Conservation (phyloP, 2,329 filamentous ascomycete species). For the Remersonia thermophila region DNA sequence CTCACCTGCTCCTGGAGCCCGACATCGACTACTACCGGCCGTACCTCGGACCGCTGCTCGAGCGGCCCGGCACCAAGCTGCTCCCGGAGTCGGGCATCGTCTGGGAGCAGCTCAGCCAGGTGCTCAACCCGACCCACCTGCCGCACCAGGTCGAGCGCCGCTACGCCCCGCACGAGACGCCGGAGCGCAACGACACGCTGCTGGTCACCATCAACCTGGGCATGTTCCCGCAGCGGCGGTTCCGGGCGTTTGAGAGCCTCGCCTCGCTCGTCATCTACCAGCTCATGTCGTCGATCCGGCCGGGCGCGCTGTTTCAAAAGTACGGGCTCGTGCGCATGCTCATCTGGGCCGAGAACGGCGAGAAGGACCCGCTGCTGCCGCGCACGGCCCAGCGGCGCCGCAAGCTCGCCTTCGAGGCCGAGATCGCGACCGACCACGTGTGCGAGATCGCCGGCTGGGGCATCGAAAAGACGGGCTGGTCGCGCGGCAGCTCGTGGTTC, state of each 20-base stretch:
- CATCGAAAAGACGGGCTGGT: neutral
- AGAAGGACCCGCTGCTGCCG: conserved; percentile 49
- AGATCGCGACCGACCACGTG: conserved; percentile 47
- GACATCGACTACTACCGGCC: conserved; percentile 44
- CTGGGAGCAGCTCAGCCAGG: conserved; percentile 43
- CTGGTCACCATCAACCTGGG: conserved; percentile 60
- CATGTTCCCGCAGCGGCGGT: conserved; percentile 38
- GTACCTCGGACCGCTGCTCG: conserved; percentile 47
- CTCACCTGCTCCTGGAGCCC: conserved; percentile 73
- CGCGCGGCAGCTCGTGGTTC: neutral
- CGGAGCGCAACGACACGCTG: conserved; percentile 55
- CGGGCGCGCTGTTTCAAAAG: conserved; percentile 51
- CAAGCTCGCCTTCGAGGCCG: conserved; percentile 45
- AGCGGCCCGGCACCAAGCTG: conserved; percentile 36
- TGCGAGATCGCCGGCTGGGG: conserved; percentile 37
- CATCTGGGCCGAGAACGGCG: conserved; percentile 53
- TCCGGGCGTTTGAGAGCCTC: conserved; percentile 42
- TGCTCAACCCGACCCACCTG: conserved; percentile 39
- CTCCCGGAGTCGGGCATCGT: conserved; percentile 46
- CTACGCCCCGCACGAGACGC: conserved; percentile 26
- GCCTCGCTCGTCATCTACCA: conserved; percentile 47
- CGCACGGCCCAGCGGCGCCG: conserved; percentile 41
- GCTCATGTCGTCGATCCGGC: conserved; percentile 46
- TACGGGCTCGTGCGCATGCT: conserved; percentile 75
- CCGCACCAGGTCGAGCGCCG: conserved; percentile 38